phyloP scores from a whole-genome alignment of 139 green algal genomes.

The Volvox africanus region DNA sequence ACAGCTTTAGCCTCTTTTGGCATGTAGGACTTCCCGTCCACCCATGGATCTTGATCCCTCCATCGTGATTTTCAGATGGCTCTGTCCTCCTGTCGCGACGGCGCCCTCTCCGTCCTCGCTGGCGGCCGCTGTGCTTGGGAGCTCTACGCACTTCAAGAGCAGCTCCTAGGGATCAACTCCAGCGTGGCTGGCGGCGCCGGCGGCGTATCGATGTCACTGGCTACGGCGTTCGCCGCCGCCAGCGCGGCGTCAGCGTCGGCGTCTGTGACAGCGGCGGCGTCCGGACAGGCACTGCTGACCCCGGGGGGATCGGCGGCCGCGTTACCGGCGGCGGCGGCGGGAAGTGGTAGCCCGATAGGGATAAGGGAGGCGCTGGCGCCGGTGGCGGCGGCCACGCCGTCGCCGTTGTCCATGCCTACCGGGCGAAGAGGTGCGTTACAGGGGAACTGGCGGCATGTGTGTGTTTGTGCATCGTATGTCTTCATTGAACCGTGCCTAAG shows the following conservation, averaged over 20 bases:
- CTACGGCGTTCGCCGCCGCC: background rate
- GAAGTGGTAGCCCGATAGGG: background rate
- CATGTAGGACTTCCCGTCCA: too few species aligned
- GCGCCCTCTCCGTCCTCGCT: background rate
- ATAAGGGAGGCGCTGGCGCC: background rate
- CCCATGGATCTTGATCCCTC: too few species aligned
- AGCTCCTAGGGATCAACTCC: background rate
- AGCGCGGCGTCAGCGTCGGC: background rate
- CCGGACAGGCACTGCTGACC: background rate
- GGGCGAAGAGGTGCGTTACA: too few species aligned
- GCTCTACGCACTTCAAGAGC: slow-evolving; percentile 26
- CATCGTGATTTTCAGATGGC: slow-evolving; percentile 6
- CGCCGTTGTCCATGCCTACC: too few species aligned
- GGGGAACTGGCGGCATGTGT: too few species aligned
- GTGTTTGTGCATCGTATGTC: too few species aligned
- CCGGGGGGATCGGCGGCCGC: background rate
- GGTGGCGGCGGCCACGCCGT: too few species aligned
- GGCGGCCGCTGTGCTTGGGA: slow-evolving; percentile 26
- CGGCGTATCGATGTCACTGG: background rate
- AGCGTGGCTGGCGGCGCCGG: background rate
- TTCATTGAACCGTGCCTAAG: too few species aligned
- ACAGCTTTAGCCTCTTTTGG: too few species aligned
- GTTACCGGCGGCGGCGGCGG: too few species aligned
- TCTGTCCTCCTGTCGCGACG: background rate
- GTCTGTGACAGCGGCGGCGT: background rate